A percentile compares a stretch with the other conserved stretches of the same genome.
Conservation (phyloP, 139 green algal genomes). For the Astrephomene gubernaculifera region DNA sequence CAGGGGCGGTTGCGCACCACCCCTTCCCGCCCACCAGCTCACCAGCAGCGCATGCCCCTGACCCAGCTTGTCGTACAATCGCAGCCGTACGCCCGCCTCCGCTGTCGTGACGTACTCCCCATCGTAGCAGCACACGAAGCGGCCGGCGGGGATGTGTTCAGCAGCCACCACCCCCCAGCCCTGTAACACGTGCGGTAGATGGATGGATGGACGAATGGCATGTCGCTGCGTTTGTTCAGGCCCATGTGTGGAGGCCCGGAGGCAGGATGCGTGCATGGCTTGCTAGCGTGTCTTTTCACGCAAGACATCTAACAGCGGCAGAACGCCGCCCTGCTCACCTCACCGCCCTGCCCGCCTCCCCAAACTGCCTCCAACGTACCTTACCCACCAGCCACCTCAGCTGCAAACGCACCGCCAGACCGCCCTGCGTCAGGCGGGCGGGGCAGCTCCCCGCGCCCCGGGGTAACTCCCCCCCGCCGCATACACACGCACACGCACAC, state of each 20-base stretch:
- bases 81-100: slow-evolving; percentile 11
- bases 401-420: not conserved
- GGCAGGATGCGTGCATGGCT: no score
- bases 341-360: no score
- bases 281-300: no score
- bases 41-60: slow-evolving; percentile 45
- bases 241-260: no score
- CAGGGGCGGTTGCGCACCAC: no score
- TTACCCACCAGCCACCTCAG: not conserved
- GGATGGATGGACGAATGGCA: no score
- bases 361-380: no score
- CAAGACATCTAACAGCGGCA: no score
- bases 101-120: slow-evolving; percentile 29
- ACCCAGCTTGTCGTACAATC: not conserved
- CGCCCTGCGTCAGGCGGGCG: slow-evolving; percentile 4
- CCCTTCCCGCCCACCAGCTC: not conserved
- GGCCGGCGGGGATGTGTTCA: slow-evolving; percentile 22
- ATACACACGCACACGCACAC: not conserved
- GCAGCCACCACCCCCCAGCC: slow-evolving; percentile 20
- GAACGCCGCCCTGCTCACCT: no score
- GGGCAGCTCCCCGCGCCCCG: not conserved
- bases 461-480: not conserved
- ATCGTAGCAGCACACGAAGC: slow-evolving; percentile 36
- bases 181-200: not conserved
- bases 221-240: no score